Evolutionary conservation across 495 filamentous ascomycete species (phyloP).

Genomic region (Lentithecium fluviatile): DNA sequence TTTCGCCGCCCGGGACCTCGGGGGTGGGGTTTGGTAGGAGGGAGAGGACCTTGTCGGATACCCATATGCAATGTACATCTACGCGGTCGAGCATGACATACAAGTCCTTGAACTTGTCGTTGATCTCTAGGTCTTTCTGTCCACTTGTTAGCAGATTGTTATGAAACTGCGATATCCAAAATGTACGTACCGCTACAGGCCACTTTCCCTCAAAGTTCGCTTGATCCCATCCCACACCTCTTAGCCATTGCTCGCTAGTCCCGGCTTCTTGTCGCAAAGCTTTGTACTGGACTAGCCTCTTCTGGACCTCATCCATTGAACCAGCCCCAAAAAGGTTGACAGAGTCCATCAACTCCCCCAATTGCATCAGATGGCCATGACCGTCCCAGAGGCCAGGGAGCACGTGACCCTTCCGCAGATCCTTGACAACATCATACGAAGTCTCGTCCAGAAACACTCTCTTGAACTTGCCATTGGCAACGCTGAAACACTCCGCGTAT

Average conservation of each 20-base stretch:
- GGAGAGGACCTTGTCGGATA: constrained; percentile 58
- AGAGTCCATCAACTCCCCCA: constrained; percentile 63
- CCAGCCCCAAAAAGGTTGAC: constrained; percentile 57
- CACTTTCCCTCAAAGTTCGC: constrained; percentile 55
- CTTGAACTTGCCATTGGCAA: constrained; percentile 18
- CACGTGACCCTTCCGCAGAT: constrained; percentile 43
- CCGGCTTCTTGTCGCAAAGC: constrained; percentile 44
- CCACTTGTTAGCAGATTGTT: constrained; percentile 21
- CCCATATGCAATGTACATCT: constrained; percentile 65
- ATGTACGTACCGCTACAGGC: constrained; percentile 61
- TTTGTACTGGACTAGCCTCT: constrained; percentile 50
- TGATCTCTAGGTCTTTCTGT: constrained; percentile 54
- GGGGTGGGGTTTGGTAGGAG: constrained; percentile 54
- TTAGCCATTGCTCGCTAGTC: constrained; percentile 53
- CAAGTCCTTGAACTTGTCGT: constrained; percentile 49
- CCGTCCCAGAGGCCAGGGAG: constrained; percentile 66
- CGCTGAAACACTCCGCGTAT: constrained; percentile 22
- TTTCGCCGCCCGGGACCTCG: constrained; percentile 57
- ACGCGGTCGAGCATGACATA: constrained; percentile 68
- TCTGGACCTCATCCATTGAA: constrained; percentile 51
- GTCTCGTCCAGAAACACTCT: constrained; percentile 22
- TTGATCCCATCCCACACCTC: constrained; percentile 68
- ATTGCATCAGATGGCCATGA: constrained; percentile 61
- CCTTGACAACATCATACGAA: constrained; percentile 6
- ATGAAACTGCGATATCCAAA: constrained; percentile 12